Percentiles rank a stretch among this genome's conserved stretches.
These are phyloP conservation scores for Leccinum obscurum DNA, from an alignment of 768 basidiomycete species.

Conservation along the genomic window DNA sequence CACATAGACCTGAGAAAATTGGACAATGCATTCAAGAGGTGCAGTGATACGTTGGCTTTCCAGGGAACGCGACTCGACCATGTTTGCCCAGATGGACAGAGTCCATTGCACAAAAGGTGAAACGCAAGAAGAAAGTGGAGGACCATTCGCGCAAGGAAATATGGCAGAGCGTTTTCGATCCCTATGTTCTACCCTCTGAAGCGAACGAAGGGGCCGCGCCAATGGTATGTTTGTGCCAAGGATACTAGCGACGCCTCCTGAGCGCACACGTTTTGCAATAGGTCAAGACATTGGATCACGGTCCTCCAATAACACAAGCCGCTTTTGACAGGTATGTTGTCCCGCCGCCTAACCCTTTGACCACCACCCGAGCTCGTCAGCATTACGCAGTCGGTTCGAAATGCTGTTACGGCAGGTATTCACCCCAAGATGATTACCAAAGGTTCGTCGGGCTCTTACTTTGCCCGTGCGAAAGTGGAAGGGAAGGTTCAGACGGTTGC, in stretches of 20 bases:
- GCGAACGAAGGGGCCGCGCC: conserved; percentile 26
- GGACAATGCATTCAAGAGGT: conserved; percentile 84
- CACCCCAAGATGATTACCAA: conserved; percentile 92
- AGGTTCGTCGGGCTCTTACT: conserved; percentile 90
- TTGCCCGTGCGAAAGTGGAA: conserved; percentile 81
- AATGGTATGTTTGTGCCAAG: conserved; percentile 17
- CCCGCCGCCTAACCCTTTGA: neutral
- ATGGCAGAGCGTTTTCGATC: conserved; percentile 80
- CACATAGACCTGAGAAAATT: conserved; percentile 79
- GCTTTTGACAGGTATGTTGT: conserved; percentile 66
- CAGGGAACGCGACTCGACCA: conserved; percentile 1
- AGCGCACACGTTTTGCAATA: conserved; percentile 28
- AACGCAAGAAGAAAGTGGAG: conserved; percentile 71
- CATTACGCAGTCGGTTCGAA: conserved; percentile 61
- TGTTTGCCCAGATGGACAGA: conserved; percentile 30
- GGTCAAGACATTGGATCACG: conserved; percentile 82
- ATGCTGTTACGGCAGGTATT: conserved; percentile 71
- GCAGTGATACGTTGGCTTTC: conserved; percentile 9
- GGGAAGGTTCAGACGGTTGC: conserved; percentile 77
- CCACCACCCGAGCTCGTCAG: conserved; percentile 35
- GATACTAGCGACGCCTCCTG: neutral
- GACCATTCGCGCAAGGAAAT: conserved; percentile 70
- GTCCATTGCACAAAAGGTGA: conserved; percentile 83
- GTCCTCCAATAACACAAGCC: conserved; percentile 69
- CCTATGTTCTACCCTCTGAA: conserved; percentile 42